Evolutionary conservation across 2,329 filamentous ascomycete genomes (phyloP).

Genomic region (Epichloe coenophiala): DNA sequence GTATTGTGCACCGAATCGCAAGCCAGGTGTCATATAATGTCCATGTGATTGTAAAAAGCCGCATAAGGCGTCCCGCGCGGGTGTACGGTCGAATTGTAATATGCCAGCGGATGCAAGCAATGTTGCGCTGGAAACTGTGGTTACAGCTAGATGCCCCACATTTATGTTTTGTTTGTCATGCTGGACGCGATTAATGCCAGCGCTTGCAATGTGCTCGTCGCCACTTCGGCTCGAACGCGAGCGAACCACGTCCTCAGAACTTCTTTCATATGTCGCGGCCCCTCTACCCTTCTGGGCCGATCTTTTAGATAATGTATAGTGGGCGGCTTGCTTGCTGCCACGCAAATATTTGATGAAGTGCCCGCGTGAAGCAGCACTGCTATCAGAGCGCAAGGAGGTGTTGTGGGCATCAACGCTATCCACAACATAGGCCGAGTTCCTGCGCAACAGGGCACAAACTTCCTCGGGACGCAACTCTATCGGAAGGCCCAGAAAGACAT

Average conservation of each 20-base stretch:
- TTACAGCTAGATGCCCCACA: constrained; percentile 8
- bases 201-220: not conserved
- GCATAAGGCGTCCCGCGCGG: constrained; percentile 44
- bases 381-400: constrained; percentile 39
- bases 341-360: constrained; percentile 49
- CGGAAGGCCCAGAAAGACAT: constrained; percentile 80
- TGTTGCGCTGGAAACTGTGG: constrained; percentile 22
- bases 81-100: constrained; percentile 4
- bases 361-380: constrained; percentile 42
- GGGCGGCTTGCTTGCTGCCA: constrained; percentile 27
- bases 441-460: constrained; percentile 65
- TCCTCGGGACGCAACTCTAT: constrained; percentile 87
- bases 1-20: constrained; percentile 90
- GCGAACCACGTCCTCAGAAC: not conserved
- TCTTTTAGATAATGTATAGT: constrained; percentile 26
- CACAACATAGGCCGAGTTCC: constrained; percentile 62
- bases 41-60: constrained; percentile 63
- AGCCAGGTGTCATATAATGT: constrained; percentile 81
- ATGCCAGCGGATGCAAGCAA: constrained; percentile 13
- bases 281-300: constrained; percentile 21
- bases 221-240: not conserved
- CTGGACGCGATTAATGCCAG: not conserved
- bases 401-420: constrained; percentile 66
- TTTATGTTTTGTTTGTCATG: not conserved
- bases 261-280: constrained; percentile 10